A percentile compares a stretch with the other conserved stretches of the same genome.
Conservation (phyloP, 2,329 filamentous ascomycete genomes). For the Sphaceloma murrayae region DNA sequence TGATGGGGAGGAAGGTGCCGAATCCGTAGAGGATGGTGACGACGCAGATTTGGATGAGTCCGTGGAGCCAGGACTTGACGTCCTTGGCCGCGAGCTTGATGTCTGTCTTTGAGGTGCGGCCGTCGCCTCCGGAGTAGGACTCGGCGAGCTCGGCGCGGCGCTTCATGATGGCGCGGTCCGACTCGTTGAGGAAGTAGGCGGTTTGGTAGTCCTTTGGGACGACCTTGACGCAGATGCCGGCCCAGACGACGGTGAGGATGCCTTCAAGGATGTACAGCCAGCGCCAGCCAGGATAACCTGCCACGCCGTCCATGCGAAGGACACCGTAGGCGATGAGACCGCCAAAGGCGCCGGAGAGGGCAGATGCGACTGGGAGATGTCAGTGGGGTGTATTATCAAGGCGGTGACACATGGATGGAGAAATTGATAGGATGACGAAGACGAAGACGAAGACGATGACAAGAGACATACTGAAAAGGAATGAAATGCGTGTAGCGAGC, state of each 20-base stretch:
- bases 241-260: slow-evolving; percentile 26
- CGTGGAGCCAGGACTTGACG: slow-evolving; percentile 28
- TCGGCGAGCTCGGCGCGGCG: slow-evolving; percentile 26
- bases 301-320: slow-evolving; percentile 25
- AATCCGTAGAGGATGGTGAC: slow-evolving; percentile 36
- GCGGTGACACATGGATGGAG: too few species aligned
- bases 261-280: slow-evolving; percentile 29
- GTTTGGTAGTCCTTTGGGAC: slow-evolving; percentile 29
- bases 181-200: slow-evolving; percentile 28
- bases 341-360: slow-evolving; percentile 23
- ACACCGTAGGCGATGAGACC: slow-evolving; percentile 25
- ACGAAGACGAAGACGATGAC: too few species aligned
- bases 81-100: slow-evolving; percentile 29
- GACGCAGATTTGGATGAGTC: slow-evolving; percentile 32
- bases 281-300: slow-evolving; percentile 26
- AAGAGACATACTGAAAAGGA: slow-evolving; percentile 15
- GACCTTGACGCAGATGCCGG: slow-evolving; percentile 25
- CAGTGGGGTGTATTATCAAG: too few species aligned
- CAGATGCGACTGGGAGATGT: slow-evolving; percentile 15
- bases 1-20: slow-evolving; percentile 36
- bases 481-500: slow-evolving; percentile 17
- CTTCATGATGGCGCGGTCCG: slow-evolving; percentile 27
- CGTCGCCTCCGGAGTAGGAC: slow-evolving; percentile 26
- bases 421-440: too few species aligned
- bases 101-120: slow-evolving; percentile 26